These are phyloP conservation scores for Rhodotorula sp. DNA, from an alignment of 1,284 basidiomycete species.

Conservation along the genomic window DNA sequence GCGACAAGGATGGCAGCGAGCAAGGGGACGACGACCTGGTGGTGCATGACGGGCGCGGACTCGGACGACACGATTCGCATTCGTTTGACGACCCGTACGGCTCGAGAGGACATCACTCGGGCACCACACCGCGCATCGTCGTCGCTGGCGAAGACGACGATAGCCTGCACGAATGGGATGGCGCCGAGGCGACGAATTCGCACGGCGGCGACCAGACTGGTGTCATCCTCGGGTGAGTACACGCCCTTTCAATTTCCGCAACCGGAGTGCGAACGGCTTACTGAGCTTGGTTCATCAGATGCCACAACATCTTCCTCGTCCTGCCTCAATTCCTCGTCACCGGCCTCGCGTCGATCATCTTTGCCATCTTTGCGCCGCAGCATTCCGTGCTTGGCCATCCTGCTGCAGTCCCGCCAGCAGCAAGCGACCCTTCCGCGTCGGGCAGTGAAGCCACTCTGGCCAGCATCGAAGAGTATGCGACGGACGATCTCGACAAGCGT, in stretches of 20 bases:
- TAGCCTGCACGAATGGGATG: slow-evolving; percentile 12
- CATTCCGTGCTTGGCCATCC: slow-evolving; percentile 30
- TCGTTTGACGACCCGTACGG: background rate
- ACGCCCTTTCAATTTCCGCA: background rate
- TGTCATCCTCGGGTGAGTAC: slow-evolving; percentile 62
- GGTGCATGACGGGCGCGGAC: background rate
- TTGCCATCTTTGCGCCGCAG: slow-evolving; percentile 52
- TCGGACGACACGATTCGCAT: background rate
- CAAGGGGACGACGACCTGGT: background rate
- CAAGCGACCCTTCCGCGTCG: background rate
- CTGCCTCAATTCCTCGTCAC: slow-evolving; percentile 59
- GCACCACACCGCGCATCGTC: slow-evolving; percentile 18
- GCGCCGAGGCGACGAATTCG: slow-evolving; percentile 34
- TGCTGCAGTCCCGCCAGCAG: background rate
- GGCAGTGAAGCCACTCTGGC: background rate
- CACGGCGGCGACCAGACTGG: slow-evolving; percentile 74
- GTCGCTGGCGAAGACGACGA: slow-evolving; percentile 14
- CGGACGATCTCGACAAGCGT: background rate
- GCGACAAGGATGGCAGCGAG: background rate
- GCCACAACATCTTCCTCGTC: slow-evolving; percentile 88
- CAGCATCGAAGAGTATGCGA: background rate
- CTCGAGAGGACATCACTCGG: background rate
- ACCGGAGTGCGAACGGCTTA: background rate
- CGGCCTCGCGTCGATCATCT: slow-evolving; percentile 54
- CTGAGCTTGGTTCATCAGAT: slow-evolving; percentile 55